Evolutionary conservation across 1,139 yeast species (phyloP), one percentile per base, ranked within the genome.

Genomic region (Arxiozyma heterogenica): DNA sequence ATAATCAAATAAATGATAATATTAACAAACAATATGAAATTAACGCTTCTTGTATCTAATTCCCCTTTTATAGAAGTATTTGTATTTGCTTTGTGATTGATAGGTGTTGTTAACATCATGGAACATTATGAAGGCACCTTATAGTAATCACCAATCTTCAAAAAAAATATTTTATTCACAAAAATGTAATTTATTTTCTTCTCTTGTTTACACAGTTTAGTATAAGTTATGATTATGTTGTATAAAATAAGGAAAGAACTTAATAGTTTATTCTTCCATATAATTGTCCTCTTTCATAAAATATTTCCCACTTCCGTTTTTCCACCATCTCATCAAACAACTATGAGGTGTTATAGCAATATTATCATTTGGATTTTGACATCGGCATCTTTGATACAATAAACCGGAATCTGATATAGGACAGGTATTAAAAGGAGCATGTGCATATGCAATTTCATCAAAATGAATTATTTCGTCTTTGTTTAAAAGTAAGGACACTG

Each of bases 241-340:
- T n/a, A 25, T 9, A 44, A 12, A 25, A 6, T 20, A 12, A 46
- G n/a, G 5, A 12, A 7, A 12, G 3, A 27, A 27, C 34, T 12
- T 27, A n/a, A 7, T 17, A 3, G 8, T 34, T n/a, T n/a, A n/a
- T 27, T 8, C 11, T n/a, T n/a, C 1, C 6, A 1, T 5, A 9
- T 47, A 42, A 9, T 62, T 67, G 38, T 52, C 56, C 34, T 54
- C 56, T 64, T 65, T 57, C 30, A 73, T 46, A 56, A 74, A 74
- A 3, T 57, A 60, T 56, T 74, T 74, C 1, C 77, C 77, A 22
- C 75, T 64, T 0, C 94, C 93, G 60, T 78, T 77, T 61, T 80
- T 79, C 96, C 96, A 89, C 96, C 96, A 90, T 59, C 85, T 75
- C 46, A 86, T 81, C 55, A 90, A 71, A 70, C 98, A 90, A 61